Percentiles rank a stretch among this genome's conserved stretches.
Evolutionary conservation across 108 stramenopile species (phyloP).

Genomic region (Aureococcus anophagefferens): DNA sequence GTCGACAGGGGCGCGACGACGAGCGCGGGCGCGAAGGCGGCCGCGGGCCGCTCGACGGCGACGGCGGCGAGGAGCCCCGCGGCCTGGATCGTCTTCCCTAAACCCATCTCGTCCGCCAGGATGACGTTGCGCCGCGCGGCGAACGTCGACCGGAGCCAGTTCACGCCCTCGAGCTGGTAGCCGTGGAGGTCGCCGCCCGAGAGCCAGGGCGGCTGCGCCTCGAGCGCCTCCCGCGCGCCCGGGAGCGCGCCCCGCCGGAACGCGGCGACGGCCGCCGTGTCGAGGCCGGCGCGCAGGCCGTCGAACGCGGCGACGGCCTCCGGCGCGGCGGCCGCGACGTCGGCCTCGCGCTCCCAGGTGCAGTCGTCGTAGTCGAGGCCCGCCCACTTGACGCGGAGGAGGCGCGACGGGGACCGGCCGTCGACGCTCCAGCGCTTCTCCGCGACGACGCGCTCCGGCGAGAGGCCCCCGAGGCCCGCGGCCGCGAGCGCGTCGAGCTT

Average conservation of each 20-base stretch:
- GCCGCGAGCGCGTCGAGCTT: too few relatives aligned
- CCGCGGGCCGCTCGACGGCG: conserved; percentile 46
- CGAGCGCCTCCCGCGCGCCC: conserved; percentile 17
- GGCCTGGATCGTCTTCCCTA: conserved; percentile 55
- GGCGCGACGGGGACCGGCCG: conserved; percentile 56
- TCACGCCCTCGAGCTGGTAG: conserved; percentile 91
- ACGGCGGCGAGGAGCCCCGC: conserved; percentile 73
- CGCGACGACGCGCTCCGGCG: conserved; percentile 19
- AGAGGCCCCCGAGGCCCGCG: too few relatives aligned
- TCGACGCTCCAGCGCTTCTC: conserved; percentile 68
- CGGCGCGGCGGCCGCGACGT: conserved; percentile 58
- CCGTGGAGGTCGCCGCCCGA: conserved; percentile 66
- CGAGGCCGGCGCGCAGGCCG: neutral
- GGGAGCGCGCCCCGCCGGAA: too few relatives aligned
- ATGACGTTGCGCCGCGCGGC: conserved; percentile 75
- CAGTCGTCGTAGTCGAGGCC: conserved; percentile 85
- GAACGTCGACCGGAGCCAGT: conserved; percentile 92
- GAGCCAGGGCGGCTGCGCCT: conserved; percentile 69
- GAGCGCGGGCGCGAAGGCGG: conserved; percentile 65
- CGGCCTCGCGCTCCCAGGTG: conserved; percentile 88
- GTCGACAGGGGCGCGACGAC: conserved; percentile 84
- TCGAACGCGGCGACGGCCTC: neutral
- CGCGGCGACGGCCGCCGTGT: too few relatives aligned
- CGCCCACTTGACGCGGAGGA: conserved; percentile 93
- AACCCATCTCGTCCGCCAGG: conserved; percentile 62